Evolutionary conservation across 345 rosid genomes (phyloP).

Genomic region (Aquilaria malaccensis): DNA sequence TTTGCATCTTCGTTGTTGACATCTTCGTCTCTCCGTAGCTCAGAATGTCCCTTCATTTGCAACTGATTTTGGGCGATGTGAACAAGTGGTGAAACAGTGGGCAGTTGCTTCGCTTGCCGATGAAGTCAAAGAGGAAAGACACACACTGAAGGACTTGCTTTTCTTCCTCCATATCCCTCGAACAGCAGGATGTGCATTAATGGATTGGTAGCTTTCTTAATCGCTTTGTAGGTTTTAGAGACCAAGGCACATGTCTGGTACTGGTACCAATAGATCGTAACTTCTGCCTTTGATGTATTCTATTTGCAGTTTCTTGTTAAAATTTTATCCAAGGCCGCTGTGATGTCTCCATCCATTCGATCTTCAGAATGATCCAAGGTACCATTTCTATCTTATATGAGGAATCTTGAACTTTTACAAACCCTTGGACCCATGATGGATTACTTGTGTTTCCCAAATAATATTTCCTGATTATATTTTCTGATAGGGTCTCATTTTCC

Average conservation of each 20-base stretch:
- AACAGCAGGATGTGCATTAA: conserved; percentile 87
- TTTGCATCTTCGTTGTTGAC: too few species aligned
- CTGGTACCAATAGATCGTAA: not conserved
- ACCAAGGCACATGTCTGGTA: not conserved
- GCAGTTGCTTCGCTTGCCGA: conserved; percentile 43
- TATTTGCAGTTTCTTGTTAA: conserved; percentile 65
- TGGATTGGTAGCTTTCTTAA: conserved; percentile 47
- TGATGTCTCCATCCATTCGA: conserved; percentile 90
- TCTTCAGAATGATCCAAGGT: conserved; percentile 86
- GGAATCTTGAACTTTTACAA: too few species aligned
- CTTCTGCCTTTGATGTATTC: conserved; percentile 12
- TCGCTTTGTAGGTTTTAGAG: not conserved
- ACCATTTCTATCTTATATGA: not conserved
- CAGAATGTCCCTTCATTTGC: not conserved
- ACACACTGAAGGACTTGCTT: conserved; percentile 55
- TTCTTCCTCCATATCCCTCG: conserved; percentile 85
- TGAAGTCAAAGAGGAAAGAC: conserved; percentile 41
- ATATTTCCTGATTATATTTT: not conserved
- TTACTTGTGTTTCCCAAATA: too few species aligned
- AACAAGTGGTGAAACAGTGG: conserved; percentile 56
- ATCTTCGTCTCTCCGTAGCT: too few species aligned
- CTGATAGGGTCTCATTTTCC: too few species aligned
- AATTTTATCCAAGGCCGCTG: conserved; percentile 43
- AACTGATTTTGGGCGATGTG: conserved; percentile 46
- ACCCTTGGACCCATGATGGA: not conserved